Evolutionary conservation across 805 yeast species (phyloP), one percentile per base, ranked within the genome.

Genomic region (Zygoascus tannicola): DNA sequence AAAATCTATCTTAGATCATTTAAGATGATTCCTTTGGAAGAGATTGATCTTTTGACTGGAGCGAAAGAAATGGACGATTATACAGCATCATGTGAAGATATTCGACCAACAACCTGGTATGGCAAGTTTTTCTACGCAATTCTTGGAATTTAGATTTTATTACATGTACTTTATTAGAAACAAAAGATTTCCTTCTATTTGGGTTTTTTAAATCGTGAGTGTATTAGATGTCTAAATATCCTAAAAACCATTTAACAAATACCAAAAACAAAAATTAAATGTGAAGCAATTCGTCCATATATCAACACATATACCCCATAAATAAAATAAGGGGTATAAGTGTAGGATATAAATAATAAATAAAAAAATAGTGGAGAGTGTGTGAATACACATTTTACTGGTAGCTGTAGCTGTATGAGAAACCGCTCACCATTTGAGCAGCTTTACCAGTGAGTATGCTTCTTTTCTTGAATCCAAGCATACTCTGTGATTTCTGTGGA

Each of bases 1-100:
- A 45, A 71, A 23, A 22, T 55, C 20, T 43, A 43, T 46, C 44
- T 46, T 36, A 43, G 47, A 26, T 46, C 54, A n/a, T 43, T 44
- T 32, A 33, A 44, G 18, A 37, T 50, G 38, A 38, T 28, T 15
- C 45, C 43, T 30, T 30, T 46, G 16, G 56, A 48, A n/a, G 78
- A 80, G 21, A 69, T 82, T 46, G 94, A 85, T 58, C 76, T 78
- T 44, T 82, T 78, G 48, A 65, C 80, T 14, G 85, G 81, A 45
- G 76, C 80, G 53, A 71, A 82, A 57, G 80, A 74, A 45, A 65
- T 74, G 32, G 85, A 80, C 41, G 77, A 72, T 15, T 49, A 49
- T 32, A 42, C 45, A 33, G 69, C 69, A 33, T 71, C 70, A 4
- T 77, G 80, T 77, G 83, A 75, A 30, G 56, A 54, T 32, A 32